Evolutionary conservation across 257 asterid genomes (phyloP).

Genomic region (Mitragyna speciosa): DNA sequence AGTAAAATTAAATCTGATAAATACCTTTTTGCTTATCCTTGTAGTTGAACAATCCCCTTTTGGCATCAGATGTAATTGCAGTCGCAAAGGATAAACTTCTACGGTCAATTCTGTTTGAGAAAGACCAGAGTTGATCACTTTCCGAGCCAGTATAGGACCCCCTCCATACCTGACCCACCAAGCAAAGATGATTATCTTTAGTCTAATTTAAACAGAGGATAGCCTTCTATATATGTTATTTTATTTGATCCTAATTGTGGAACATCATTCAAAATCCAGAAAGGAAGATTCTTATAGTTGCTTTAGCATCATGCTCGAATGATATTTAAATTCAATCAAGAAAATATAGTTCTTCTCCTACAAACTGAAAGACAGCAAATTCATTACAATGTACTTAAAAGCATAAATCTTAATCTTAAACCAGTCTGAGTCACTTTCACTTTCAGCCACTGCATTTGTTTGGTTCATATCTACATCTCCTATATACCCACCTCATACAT

Average conservation of each 20-base stretch:
- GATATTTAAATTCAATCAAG: not conserved
- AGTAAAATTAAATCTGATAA: not conserved
- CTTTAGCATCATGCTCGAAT: not conserved
- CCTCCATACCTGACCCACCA: constrained; percentile 89
- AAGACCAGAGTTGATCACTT: constrained; percentile 87
- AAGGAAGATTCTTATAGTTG: not conserved
- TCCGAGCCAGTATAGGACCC: constrained; percentile 86
- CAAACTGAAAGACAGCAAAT: not conserved
- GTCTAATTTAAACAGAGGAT: not conserved
- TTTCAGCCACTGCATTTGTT: not conserved
- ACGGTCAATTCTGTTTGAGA: constrained; percentile 94
- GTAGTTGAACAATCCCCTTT: constrained; percentile 70
- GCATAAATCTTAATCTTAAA: not conserved
- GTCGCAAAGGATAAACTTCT: constrained; percentile 95
- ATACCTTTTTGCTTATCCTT: constrained; percentile 98
- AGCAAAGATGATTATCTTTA: constrained; percentile 11
- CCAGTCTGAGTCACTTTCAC: not conserved
- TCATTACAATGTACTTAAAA: not conserved
- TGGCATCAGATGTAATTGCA: constrained; percentile 92
- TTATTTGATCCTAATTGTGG: not conserved
- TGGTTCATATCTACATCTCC: not conserved
- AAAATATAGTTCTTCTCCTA: not conserved
- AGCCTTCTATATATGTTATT: not conserved
- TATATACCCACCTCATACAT: not conserved
- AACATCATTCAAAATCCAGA: not conserved